A percentile compares a stretch with the other conserved stretches of the same genome.
Conservation (phyloP, 2,329 filamentous ascomycete genomes). For the Stagonosporopsis tanaceti region DNA sequence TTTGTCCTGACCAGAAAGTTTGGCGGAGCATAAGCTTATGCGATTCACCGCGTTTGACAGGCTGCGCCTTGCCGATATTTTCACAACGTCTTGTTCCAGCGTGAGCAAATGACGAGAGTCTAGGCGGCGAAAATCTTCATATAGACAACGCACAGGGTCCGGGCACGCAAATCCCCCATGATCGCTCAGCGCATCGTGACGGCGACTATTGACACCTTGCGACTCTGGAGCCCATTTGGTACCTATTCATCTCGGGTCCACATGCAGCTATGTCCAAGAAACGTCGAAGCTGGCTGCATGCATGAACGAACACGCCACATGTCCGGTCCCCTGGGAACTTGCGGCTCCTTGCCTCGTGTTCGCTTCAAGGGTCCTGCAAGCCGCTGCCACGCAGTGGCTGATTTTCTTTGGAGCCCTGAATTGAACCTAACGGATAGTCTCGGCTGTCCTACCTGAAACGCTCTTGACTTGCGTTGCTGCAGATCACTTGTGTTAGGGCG, state of each 20-base stretch:
- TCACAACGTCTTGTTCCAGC: not conserved
- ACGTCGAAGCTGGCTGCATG: not conserved
- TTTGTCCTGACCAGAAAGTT: not conserved
- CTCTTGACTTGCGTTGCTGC: constrained; percentile 5
- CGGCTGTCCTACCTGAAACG: constrained; percentile 15
- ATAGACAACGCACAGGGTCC: not conserved
- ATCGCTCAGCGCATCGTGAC: not conserved
- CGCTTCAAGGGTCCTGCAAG: not conserved
- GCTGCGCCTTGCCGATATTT: not conserved
- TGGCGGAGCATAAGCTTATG: not conserved
- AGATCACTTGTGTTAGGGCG: constrained; percentile 7
- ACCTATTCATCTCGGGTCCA: not conserved
- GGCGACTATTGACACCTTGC: not conserved
- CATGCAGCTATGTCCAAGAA: not conserved
- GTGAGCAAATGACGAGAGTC: not conserved
- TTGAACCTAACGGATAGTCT: not conserved
- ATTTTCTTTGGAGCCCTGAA: not conserved
- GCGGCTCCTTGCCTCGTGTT: constrained; percentile 4
- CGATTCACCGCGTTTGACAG: not conserved
- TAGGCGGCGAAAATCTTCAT: not conserved
- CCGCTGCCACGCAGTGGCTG: not conserved
- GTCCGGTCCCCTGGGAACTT: not conserved
- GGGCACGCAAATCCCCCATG: constrained; percentile 5
- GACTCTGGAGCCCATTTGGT: not conserved
- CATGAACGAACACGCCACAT: not conserved